These are phyloP conservation scores for Allantophomopsis lycopodina DNA, from an alignment of 2,329 filamentous ascomycete genomes.

Conservation along the genomic window DNA sequence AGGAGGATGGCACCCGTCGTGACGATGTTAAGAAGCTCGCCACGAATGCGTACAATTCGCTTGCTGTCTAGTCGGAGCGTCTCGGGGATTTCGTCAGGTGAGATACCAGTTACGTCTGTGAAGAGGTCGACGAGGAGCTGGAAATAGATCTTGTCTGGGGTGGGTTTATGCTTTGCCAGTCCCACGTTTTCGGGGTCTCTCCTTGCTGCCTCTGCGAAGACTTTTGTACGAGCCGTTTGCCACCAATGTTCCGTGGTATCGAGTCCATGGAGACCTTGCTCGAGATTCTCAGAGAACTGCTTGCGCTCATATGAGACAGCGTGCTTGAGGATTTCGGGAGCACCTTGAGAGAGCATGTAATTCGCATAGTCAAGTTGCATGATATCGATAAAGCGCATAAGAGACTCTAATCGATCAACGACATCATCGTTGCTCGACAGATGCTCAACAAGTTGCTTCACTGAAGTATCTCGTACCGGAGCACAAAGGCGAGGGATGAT, in stretches of 20 bases:
- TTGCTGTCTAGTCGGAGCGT: constrained; percentile 57
- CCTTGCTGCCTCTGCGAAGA: constrained; percentile 50
- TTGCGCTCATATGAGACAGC: constrained; percentile 63
- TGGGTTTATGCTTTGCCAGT: constrained; percentile 46
- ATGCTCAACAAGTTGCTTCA: constrained; percentile 52
- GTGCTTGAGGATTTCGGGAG: constrained; percentile 57
- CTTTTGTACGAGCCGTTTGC: constrained; percentile 47
- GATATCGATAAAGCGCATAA: constrained; percentile 63
- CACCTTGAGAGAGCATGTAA: constrained; percentile 60
- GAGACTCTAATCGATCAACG: constrained; percentile 61
- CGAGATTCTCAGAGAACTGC: constrained; percentile 52
- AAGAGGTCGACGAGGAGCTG: constrained; percentile 65
- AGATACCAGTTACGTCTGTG: constrained; percentile 46
- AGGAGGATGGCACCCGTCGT: constrained; percentile 63
- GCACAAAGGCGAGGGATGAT: constrained; percentile 71
- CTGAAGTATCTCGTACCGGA: constrained; percentile 65
- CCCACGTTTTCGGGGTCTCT: constrained; percentile 57
- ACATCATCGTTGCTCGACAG: constrained; percentile 46
- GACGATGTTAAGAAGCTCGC: constrained; percentile 49
- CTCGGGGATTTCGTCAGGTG: constrained; percentile 48
- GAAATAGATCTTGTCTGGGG: constrained; percentile 57
- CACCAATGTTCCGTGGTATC: constrained; percentile 51
- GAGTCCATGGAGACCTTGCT: constrained; percentile 38
- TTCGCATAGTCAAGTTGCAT: constrained; percentile 75
- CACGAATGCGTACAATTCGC: constrained; percentile 44